Evolutionary conservation across 805 yeast species (phyloP).

Genomic region (Zygosaccharomyces bisporus): DNA sequence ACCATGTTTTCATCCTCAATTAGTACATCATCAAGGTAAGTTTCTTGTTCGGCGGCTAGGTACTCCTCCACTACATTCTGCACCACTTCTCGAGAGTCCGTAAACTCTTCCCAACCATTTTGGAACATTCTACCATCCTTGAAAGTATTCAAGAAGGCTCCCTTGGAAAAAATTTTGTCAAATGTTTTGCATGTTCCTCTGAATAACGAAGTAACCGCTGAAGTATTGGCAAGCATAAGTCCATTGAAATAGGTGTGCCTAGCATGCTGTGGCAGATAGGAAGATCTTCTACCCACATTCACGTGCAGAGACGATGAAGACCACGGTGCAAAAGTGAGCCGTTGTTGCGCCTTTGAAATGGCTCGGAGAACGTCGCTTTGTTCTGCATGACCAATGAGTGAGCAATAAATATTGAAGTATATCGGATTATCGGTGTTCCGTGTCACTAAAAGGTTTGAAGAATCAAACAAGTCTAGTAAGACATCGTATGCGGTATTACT

Average conservation of each 20-base stretch:
- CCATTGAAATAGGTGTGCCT: slow-evolving; percentile 56
- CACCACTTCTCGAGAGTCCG: slow-evolving; percentile 70
- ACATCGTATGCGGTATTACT: slow-evolving; percentile 77
- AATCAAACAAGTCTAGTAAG: slow-evolving; percentile 74
- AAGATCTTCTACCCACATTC: slow-evolving; percentile 71
- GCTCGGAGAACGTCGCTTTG: slow-evolving; percentile 72
- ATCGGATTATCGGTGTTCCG: slow-evolving; percentile 42
- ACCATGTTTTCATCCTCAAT: slow-evolving; percentile 38
- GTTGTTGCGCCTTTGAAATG: slow-evolving; percentile 54
- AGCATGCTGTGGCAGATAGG: slow-evolving; percentile 37
- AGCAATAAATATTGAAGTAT: slow-evolving; percentile 69
- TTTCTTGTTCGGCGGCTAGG: slow-evolving; percentile 60
- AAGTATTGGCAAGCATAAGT: slow-evolving; percentile 75
- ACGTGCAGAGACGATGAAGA: slow-evolving; percentile 74
- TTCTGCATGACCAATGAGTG: slow-evolving; percentile 59
- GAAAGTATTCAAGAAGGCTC: slow-evolving; percentile 82
- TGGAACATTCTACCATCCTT: slow-evolving; percentile 41
- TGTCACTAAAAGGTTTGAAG: slow-evolving; percentile 68
- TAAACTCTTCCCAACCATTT: slow-evolving; percentile 60
- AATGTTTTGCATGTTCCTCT: slow-evolving; percentile 68
- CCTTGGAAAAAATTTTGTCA: slow-evolving; percentile 71
- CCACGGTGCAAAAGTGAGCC: slow-evolving; percentile 82
- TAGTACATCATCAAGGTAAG: slow-evolving; percentile 38
- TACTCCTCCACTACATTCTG: slow-evolving; percentile 75
- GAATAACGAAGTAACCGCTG: slow-evolving; percentile 66